Evolutionary conservation across 768 basidiomycete species (phyloP), one percentile per base, ranked within the genome.

Genomic region (Neoboletus subvelutipes): DNA sequence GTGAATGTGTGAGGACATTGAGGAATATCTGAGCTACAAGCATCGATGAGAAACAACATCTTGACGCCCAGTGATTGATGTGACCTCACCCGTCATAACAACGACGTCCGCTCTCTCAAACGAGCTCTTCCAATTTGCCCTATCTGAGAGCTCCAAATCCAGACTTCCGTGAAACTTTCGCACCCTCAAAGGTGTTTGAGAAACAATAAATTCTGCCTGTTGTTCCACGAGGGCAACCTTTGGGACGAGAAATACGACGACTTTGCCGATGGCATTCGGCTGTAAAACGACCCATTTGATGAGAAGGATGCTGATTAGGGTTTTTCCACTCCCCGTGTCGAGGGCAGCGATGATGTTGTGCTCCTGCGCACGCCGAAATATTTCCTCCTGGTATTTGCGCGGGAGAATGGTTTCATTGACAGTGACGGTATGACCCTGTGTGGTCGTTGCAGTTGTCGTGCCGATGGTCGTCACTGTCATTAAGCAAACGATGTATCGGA

Each of bases 141-240:
- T 76, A 64, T 94, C 84, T 42, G 85, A 82, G 56, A 90, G 77
- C 61, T 88, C 84, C 52, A 90, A 75, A n/a, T 87, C 84, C 40
- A 86, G 75, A 9, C 83, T 81, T 17, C 92, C 93, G 58, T 85
- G 82, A 28, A 91, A 80, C 64, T 85, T 85, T 29, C 78, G 73
- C 22, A 93, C 86, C 39, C 82, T 82, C 42, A 93, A 67, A 0
- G 86, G 77, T 1, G 88, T 87, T 59, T 90, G 78, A 58, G 80
- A 75, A 13, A 77, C 66, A 53, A 93, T 81, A 61, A 86, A 90
- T 24, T 81, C 76, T 22, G 80, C 83, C 67, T 94, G 91, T 67
- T 95, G 94, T 60, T 88, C 83, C 22, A 94, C 94, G 17, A 96
- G 80, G 3, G 90, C 80, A 4, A 93, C 91, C 62, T 88, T 88